These are phyloP conservation scores for Neobulgaria alba DNA, from an alignment of 2,329 filamentous ascomycete species.

Conservation along the genomic window DNA sequence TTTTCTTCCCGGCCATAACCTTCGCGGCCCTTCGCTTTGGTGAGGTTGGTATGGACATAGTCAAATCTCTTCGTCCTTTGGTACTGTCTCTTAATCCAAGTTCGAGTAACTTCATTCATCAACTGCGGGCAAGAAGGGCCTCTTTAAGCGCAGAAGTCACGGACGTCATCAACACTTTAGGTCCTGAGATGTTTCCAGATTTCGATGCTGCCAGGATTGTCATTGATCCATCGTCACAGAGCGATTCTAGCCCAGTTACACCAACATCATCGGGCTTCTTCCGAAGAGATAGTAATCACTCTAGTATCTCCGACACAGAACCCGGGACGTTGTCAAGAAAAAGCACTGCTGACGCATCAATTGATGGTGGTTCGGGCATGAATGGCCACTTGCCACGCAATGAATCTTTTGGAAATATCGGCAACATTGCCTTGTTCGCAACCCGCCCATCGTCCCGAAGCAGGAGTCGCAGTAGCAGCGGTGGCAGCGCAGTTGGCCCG, in stretches of 20 bases:
- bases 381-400: constrained; percentile 57
- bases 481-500: constrained; percentile 52
- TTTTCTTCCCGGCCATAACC: constrained; percentile 79
- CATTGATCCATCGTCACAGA: constrained; percentile 37
- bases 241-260: constrained; percentile 16
- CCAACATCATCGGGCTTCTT: constrained; percentile 18
- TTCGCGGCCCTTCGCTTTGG: constrained; percentile 92
- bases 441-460: constrained; percentile 78
- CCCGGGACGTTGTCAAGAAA: constrained; percentile 25
- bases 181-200: constrained; percentile 95
- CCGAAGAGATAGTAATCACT: constrained; percentile 42
- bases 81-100: constrained; percentile 77
- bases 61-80: constrained; percentile 87
- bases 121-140: constrained; percentile 63
- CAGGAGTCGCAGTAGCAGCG: constrained; percentile 60
- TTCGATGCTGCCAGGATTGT: constrained; percentile 73
- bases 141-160: constrained; percentile 77
- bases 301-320: constrained; percentile 28
- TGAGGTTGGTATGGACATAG: constrained; percentile 97
- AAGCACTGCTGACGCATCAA: constrained; percentile 18
- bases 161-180: constrained; percentile 86
- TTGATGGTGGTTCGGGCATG: constrained; percentile 24
- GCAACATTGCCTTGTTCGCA: constrained; percentile 81
- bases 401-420: constrained; percentile 89
- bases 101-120: constrained; percentile 74